A percentile compares a stretch with the other conserved stretches of the same genome.
Evolutionary conservation across 345 rosid genomes (phyloP).

Genomic region (Ricinus communis): DNA sequence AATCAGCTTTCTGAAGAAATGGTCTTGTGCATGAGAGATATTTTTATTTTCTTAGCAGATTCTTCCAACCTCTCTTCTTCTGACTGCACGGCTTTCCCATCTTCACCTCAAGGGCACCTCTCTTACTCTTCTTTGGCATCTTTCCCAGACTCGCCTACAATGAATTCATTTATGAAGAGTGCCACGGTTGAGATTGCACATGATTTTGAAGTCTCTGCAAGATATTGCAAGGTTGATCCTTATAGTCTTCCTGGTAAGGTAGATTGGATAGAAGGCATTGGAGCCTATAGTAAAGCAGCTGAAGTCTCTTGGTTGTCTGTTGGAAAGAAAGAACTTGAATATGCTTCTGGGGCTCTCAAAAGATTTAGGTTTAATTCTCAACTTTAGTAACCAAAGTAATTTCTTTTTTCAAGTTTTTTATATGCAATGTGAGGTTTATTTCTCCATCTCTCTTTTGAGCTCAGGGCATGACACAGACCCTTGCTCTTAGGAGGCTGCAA

Average conservation of each 20-base stretch:
- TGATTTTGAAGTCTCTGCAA: constrained; percentile 49
- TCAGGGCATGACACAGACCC: neutral
- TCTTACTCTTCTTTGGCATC: constrained; percentile 78
- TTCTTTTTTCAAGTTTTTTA: neutral
- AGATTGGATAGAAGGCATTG: constrained; percentile 80
- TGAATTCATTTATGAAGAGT: constrained; percentile 50
- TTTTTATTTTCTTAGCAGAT: constrained; percentile 80
- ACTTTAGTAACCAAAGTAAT: neutral
- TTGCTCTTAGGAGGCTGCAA: neutral
- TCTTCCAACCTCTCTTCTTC: constrained; percentile 58
- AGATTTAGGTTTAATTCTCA: constrained; percentile 61
- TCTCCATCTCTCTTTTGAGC: neutral
- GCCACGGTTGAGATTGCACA: constrained; percentile 62
- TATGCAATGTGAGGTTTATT: neutral
- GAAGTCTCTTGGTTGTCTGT: constrained; percentile 99
- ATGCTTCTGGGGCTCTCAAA: constrained; percentile 90
- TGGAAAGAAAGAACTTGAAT: constrained; percentile 87
- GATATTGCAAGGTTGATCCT: constrained; percentile 70
- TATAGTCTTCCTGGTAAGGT: constrained; percentile 79
- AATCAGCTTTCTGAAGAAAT: constrained; percentile 81
- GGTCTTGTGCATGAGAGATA: constrained; percentile 89
- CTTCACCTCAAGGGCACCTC: constrained; percentile 83
- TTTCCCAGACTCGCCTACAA: constrained; percentile 60
- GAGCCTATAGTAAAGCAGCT: constrained; percentile 52
- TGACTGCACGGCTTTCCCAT: constrained; percentile 46